Evolutionary conservation across 495 filamentous ascomycete species (phyloP).

Genomic region (Neurospora sp.): DNA sequence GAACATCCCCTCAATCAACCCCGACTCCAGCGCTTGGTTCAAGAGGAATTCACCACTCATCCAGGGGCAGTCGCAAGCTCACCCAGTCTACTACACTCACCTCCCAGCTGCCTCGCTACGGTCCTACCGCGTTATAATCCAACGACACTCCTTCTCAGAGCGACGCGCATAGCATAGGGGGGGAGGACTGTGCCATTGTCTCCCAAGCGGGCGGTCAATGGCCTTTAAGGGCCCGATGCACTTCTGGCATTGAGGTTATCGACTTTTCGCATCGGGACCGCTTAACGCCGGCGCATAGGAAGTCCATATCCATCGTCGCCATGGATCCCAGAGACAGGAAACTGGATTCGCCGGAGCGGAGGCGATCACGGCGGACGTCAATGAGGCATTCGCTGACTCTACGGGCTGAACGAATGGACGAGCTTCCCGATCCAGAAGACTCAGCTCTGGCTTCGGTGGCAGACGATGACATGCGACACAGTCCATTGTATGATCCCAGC

Average conservation of each 20-base stretch:
- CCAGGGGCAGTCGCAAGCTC: not conserved
- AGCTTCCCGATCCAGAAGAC: not conserved
- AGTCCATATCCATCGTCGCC: not conserved
- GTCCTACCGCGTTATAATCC: not conserved
- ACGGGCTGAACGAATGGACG: not conserved
- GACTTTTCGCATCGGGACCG: not conserved
- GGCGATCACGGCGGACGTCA: conserved; percentile 20
- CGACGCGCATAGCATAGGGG: not conserved
- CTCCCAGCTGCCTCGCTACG: not conserved
- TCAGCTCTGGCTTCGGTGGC: not conserved
- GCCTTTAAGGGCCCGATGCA: not conserved
- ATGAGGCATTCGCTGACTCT: conserved; percentile 21
- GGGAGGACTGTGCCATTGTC: not conserved
- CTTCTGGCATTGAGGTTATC: not conserved
- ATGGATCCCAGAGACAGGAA: conserved; percentile 29
- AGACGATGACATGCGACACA: not conserved
- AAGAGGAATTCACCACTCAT: not conserved
- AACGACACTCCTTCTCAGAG: not conserved
- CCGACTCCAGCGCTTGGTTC: not conserved
- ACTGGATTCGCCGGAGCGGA: conserved; percentile 8
- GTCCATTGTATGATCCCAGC: not conserved
- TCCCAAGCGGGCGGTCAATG: not conserved
- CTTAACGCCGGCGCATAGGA: not conserved
- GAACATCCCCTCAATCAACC: not conserved
- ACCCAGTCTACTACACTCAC: not conserved